Evolutionary conservation across 2,329 filamentous ascomycete species (phyloP), one percentile per base, ranked within the genome.

Genomic region (Thyridium curvatum): DNA sequence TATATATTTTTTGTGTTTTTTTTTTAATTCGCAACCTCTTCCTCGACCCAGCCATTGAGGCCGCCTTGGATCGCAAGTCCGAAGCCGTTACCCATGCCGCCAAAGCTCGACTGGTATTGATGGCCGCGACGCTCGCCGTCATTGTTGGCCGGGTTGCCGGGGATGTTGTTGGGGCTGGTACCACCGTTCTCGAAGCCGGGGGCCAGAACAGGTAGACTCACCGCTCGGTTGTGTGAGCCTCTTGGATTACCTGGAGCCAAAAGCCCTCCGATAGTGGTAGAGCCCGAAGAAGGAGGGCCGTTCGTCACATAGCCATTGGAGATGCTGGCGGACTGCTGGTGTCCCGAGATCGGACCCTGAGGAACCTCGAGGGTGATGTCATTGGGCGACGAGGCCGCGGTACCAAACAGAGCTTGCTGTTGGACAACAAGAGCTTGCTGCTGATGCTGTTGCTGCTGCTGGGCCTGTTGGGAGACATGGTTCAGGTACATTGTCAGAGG

Each of bases 401-500:
- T 82, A 46, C 83, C 85, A 56, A 91, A 95, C 46, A 94, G 72
- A 8, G 86, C 82, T 34, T 82, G 82, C 60, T 94, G 88, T 55
- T 93, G 87, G 28, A 79, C 81, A 40, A 77, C 76, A 49, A 88
- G 72, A 31, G 79, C 74, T 46, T 84, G 79, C 39, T 85, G 78
- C 47, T 89, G 82, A 26, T 84, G 73, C 44, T 87, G 84, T 45
- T 88, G 85, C 48, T 90, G 84, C 35, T 79, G 75, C 47, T 86
- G 83, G 13, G 78, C 75, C 53, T 85, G 79, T 45, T 83, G 77
- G 16, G 81, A 82, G 18, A 91, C 78, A 55, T 94, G 88, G 62
- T 82, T 91, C 42, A 96, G 74, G 59, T 96, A 97, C 79, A 96
- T 81, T 17, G 90, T 95, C 59, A 97, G 64, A 1, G 91, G 91